Conservation (phyloP, 2,329 filamentous ascomycete species). For the Monilinia fructicola region DNA sequence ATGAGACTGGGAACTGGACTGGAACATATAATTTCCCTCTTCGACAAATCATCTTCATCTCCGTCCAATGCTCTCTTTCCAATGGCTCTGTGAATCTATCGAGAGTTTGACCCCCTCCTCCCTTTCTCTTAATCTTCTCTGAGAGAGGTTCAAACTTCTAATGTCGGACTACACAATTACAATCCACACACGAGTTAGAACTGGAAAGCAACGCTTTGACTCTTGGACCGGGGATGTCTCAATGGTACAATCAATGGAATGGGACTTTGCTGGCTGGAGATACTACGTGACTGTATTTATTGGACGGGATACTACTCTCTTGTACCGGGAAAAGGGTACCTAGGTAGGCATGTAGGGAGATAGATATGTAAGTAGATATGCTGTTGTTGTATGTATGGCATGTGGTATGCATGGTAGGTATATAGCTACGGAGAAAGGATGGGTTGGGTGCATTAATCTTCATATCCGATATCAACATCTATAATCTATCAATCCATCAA, state of each 20-base stretch:
- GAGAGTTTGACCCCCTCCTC: neutral
- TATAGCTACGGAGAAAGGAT: too few species aligned
- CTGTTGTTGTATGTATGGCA: too few species aligned
- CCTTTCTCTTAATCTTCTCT: neutral
- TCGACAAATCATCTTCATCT: neutral
- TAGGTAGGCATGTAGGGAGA: too few species aligned
- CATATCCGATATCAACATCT: neutral
- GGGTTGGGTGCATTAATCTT: conserved; percentile 1
- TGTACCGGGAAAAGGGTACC: neutral
- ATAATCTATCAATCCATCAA: too few species aligned
- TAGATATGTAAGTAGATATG: too few species aligned
- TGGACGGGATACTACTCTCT: neutral
- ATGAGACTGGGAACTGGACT: conserved; percentile 7
- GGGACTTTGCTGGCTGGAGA: too few species aligned
- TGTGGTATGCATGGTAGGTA: too few species aligned
- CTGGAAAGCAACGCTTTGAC: conserved; percentile 4
- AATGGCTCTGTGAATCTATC: conserved; percentile 1
- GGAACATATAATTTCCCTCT: conserved; percentile 12
- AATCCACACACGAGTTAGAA: conserved; percentile 8
- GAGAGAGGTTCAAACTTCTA: conserved; percentile 3
- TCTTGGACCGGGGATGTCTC: neutral
- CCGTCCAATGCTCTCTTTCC: neutral
- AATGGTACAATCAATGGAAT: too few species aligned
- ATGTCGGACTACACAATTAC: conserved; percentile 13
- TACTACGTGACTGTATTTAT: neutral